Evolutionary conservation across 148 eudicot genomes (phyloP), one percentile per base, ranked within the genome.

Genomic region (Heliosperma pusillum): DNA sequence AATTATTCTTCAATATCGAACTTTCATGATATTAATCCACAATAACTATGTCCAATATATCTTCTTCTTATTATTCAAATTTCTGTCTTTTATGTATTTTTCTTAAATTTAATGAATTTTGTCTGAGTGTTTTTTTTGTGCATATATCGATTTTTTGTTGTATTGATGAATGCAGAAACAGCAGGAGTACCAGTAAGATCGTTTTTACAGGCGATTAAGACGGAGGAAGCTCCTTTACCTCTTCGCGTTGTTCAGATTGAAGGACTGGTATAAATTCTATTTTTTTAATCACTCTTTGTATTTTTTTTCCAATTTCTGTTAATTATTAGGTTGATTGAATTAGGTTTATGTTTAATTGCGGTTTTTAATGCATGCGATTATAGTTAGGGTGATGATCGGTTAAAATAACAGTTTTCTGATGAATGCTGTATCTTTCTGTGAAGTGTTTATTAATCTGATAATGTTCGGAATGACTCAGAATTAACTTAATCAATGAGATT

Each of bases 241-340:
- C 93, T 95, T 40, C 84, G 97, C 71, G 92, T 90, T 29, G 97
- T 95, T 79, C 97, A 95, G 79, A 92, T 92, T 78, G 99, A 95
- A 76, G 99, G 98, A 78, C 71, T 91, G 88, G 98, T 91, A 72
- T 40, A 11, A 66, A 20, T 66, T 30, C 12, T 40, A 4, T 7
- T 68, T 3, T 72, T 24, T 63, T 66, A 0, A 7, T 33, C 7
- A 52, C 4, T 13, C 9, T 1, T 0, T 13, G 5, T 44, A 0
- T 16, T 30, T 42, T 60, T 66, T 24, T 45, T 7, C 65, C 58
- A 6, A 1, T 17, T 13, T 10, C 12, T 61, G 5, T 50, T 47
- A 20, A n/a, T n/a, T n/a, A n/a, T n/a, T n/a, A n/a, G n/a, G n/a
- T n/a, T n/a, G n/a, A n/a, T n/a, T n/a, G n/a, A n/a, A n/a, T n/a